These are phyloP conservation scores for Fraxinus floribunda DNA, from an alignment of 305 asterid genomes.

Conservation along the genomic window DNA sequence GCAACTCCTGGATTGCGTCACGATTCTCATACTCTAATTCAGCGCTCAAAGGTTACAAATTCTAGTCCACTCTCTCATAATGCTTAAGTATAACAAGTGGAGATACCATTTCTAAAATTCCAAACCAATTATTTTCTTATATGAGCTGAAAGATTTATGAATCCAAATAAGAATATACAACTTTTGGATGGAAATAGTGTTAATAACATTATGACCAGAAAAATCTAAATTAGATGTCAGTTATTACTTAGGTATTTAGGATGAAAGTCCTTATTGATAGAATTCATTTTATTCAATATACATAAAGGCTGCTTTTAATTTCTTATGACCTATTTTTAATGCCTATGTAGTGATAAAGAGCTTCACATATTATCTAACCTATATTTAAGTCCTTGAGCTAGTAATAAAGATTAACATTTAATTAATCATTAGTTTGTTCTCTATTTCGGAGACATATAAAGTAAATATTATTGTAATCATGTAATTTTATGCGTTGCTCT, in stretches of 20 bases:
- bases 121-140: slow-evolving; percentile 4
- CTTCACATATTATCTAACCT: background rate
- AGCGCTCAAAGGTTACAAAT: slow-evolving; percentile 78
- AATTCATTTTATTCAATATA: background rate
- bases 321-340: background rate
- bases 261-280: background rate
- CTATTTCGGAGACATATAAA: background rate
- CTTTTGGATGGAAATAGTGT: background rate
- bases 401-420: background rate
- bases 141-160: background rate
- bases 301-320: background rate
- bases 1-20: slow-evolving; percentile 97
- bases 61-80: slow-evolving; percentile 10
- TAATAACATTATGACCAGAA: slow-evolving; percentile 7
- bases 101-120: slow-evolving; percentile 5
- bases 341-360: background rate
- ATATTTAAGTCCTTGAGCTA: background rate
- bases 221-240: slow-evolving; percentile 7
- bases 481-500: background rate
- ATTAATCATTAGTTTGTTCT: background rate
- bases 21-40: slow-evolving; percentile 93
- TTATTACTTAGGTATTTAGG: background rate
- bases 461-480: background rate
- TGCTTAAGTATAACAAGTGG: slow-evolving; percentile 3
- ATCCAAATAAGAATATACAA: background rate